These are phyloP conservation scores for Trichoderma orchidacearum DNA, from an alignment of 495 filamentous ascomycete species.

Conservation along the genomic window DNA sequence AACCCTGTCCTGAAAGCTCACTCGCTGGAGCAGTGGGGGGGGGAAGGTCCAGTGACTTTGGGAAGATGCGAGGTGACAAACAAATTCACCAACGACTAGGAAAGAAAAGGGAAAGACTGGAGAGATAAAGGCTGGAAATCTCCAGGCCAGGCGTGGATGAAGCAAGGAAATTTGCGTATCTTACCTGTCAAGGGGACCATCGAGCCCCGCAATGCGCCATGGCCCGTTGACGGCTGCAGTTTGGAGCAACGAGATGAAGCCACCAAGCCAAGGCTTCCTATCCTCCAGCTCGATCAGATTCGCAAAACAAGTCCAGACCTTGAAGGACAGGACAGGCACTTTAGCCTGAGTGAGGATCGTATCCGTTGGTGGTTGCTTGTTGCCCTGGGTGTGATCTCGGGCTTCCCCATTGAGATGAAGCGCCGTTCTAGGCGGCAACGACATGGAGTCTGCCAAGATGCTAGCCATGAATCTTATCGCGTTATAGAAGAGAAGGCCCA, in stretches of 20 bases:
- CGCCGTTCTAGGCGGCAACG: slow-evolving; percentile 30
- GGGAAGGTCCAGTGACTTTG: slow-evolving; percentile 23
- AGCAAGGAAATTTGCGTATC: slow-evolving; percentile 22
- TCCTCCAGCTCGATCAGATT: slow-evolving; percentile 53
- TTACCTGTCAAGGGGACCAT: slow-evolving; percentile 83
- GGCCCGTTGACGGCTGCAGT: slow-evolving; percentile 57
- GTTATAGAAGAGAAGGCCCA: slow-evolving; percentile 49
- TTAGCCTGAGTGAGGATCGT: slow-evolving; percentile 1
- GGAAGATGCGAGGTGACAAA: slow-evolving; percentile 24
- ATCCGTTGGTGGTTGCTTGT: background rate
- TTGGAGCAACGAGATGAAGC: slow-evolving; percentile 56
- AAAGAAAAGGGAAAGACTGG: slow-evolving; percentile 2
- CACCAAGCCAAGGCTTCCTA: slow-evolving; percentile 79
- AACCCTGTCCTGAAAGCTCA: slow-evolving; percentile 12
- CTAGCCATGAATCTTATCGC: slow-evolving; percentile 47
- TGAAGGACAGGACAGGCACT: slow-evolving; percentile 62
- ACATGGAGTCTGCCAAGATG: slow-evolving; percentile 33
- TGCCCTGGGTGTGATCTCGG: background rate
- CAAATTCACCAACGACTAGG: background rate
- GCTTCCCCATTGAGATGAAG: slow-evolving; percentile 5
- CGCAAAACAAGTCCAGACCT: slow-evolving; percentile 53
- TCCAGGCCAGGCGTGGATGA: slow-evolving; percentile 1
- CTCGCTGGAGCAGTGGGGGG: slow-evolving; percentile 9
- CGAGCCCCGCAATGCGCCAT: slow-evolving; percentile 55
- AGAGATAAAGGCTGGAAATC: background rate